Conservation (phyloP, 208 protist genomes). For the Trypanosoma cruzi region DNA sequence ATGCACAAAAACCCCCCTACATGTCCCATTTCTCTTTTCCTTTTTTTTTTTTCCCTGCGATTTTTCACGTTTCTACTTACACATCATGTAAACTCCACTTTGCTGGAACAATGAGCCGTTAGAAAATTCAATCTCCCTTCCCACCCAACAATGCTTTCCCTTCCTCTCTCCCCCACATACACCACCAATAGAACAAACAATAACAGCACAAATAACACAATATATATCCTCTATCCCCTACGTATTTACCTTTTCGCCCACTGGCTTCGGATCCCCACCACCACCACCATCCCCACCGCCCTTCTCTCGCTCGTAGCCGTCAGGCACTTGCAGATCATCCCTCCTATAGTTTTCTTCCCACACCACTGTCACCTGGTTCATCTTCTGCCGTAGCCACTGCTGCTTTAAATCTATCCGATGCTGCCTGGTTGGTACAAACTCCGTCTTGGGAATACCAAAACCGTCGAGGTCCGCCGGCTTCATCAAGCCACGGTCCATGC, state of each 20-base stretch:
- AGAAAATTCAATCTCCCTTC: background rate
- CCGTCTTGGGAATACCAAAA: constrained; percentile 77
- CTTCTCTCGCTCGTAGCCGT: constrained; percentile 66
- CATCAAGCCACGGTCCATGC: constrained; percentile 90
- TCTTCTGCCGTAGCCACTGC: constrained; percentile 79
- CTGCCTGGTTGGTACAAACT: constrained; percentile 82
- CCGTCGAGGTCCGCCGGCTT: constrained; percentile 69
- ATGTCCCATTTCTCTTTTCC: background rate
- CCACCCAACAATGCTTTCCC: background rate
- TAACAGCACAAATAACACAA: background rate
- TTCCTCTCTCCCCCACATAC: background rate
- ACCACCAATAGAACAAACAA: background rate
- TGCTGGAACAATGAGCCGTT: background rate
- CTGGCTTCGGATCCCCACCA: background rate
- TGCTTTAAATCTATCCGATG: constrained; percentile 73
- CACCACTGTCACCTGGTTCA: constrained; percentile 70
- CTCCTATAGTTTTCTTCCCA: constrained; percentile 79
- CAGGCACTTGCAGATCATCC: constrained; percentile 62
- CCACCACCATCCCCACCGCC: no score
- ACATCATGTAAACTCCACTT: background rate
- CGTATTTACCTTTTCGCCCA: background rate
- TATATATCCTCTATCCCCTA: background rate
- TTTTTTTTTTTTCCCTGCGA: background rate
- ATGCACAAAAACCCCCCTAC: background rate
- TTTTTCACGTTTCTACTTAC: background rate